These are phyloP conservation scores for Lipomyces mesembrius DNA, from an alignment of 805 yeast genomes.

Conservation along the genomic window DNA sequence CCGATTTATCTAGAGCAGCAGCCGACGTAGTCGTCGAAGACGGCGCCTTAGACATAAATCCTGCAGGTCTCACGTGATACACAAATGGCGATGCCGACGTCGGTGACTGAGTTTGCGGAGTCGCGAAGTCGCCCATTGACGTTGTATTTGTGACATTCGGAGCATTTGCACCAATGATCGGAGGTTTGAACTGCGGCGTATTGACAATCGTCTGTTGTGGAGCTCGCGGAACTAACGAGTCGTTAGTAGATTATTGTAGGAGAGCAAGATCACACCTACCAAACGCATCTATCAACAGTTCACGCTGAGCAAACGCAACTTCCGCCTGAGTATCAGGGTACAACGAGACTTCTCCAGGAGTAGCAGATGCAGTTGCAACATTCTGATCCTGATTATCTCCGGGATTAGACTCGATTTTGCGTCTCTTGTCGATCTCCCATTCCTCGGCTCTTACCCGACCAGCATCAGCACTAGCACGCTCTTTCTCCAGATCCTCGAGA, in stretches of 20 bases:
- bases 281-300: slow-evolving; percentile 9
- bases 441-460: not conserved
- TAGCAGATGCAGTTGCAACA: not conserved
- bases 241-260: not conserved
- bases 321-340: slow-evolving; percentile 25
- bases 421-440: not conserved
- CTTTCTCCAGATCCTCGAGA: slow-evolving; percentile 7
- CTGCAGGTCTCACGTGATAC: slow-evolving; percentile 11
- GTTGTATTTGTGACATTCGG: not conserved
- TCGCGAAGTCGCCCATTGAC: not conserved
- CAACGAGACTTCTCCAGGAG: slow-evolving; percentile 1
- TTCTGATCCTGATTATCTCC: not conserved
- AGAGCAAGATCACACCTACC: slow-evolving; percentile 5
- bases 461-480: not conserved
- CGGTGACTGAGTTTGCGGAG: not conserved
- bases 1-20: not conserved
- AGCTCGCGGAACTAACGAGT: not conserved
- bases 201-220: not conserved
- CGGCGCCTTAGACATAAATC: slow-evolving; percentile 14
- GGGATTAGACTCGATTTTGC: not conserved
- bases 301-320: slow-evolving; percentile 15
- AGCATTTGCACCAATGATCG: not conserved
- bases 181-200: not conserved
- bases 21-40: slow-evolving; percentile 7
- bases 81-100: slow-evolving; percentile 15